Evolutionary conservation across 768 basidiomycete genomes (phyloP).

Genomic region (Inosperma sp.): DNA sequence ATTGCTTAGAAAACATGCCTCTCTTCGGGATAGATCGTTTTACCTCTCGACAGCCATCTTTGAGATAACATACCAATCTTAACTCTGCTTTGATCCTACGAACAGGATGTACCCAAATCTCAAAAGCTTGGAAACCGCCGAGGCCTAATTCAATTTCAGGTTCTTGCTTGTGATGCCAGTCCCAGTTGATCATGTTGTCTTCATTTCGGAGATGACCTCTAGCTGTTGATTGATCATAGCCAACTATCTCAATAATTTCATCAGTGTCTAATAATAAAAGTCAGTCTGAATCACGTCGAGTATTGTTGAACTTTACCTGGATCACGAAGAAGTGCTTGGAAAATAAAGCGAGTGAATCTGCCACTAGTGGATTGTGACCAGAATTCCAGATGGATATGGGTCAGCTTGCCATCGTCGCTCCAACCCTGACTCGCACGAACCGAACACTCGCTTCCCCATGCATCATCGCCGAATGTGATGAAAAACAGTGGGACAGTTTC

Average conservation of each 20-base stretch:
- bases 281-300: neutral
- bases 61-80: neutral
- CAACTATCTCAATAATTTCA: neutral
- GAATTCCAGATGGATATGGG: neutral
- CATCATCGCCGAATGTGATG: neutral
- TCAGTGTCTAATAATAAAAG: neutral
- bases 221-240: neutral
- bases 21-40: neutral
- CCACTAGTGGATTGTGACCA: neutral
- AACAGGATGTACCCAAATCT: neutral
- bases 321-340: neutral
- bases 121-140: neutral
- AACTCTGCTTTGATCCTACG: slow-evolving; percentile 1
- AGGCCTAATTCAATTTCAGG: neutral
- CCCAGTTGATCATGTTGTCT: neutral
- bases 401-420: neutral
- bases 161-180: neutral
- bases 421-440: neutral
- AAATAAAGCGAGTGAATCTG: neutral
- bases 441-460: neutral
- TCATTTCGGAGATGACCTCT: neutral
- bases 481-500: neutral
- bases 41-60: neutral
- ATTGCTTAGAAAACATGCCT: neutral
- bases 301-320: neutral